Conservation (phyloP, 176 grass and related monocot genomes). For the Rhynchospora pubera region DNA sequence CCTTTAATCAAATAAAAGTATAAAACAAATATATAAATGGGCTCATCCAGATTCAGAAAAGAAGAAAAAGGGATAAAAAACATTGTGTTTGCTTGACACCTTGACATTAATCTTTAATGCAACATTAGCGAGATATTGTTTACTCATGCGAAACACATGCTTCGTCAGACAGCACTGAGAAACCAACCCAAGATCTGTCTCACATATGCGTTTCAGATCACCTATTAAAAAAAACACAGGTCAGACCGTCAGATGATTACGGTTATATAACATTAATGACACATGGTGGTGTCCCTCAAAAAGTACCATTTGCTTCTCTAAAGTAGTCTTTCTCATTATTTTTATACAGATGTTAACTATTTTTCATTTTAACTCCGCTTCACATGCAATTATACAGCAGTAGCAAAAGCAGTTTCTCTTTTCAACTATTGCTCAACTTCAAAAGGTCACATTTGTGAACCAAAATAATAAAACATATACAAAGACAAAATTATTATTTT, state of each 20-base stretch:
- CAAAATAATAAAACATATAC: not conserved
- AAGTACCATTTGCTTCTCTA: not conserved
- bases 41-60: conserved; percentile 6
- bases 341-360: not conserved
- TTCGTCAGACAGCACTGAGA: conserved; percentile 77
- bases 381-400: not conserved
- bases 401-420: not conserved
- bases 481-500: not conserved
- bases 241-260: conserved; percentile 6
- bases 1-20: conserved; percentile 32
- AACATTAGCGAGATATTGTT: conserved; percentile 84
- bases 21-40: not conserved
- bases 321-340: not conserved
- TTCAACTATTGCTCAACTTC: not conserved
- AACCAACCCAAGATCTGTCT: conserved; percentile 81
- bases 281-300: not conserved
- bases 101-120: conserved; percentile 99
- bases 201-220: conserved; percentile 85
- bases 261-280: not conserved
- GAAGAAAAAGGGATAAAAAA: not conserved
- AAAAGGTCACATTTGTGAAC: not conserved
- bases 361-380: not conserved
- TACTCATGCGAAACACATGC: conserved; percentile 73
- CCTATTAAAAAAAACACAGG: conserved; percentile 28
- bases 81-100: conserved; percentile 25